Conservation (phyloP, 2,329 filamentous ascomycete genomes). For the Neofusicoccum sp. region DNA sequence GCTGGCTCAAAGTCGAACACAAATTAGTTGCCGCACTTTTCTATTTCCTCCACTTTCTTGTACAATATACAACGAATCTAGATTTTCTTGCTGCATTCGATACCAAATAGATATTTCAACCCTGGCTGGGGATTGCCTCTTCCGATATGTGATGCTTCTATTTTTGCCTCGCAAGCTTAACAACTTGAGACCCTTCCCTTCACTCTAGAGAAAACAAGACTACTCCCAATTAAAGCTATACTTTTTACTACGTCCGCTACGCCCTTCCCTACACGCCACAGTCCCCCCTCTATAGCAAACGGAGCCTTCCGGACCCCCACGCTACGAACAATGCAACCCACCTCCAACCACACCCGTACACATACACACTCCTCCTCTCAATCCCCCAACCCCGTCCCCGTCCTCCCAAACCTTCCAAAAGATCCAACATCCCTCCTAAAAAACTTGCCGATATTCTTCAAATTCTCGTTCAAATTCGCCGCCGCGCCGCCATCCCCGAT, state of each 20-base stretch:
- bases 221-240: neutral
- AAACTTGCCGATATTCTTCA: conserved; percentile 96
- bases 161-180: no score
- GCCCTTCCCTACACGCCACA: no score
- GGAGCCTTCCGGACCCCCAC: neutral
- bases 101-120: neutral
- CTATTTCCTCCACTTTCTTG: no score
- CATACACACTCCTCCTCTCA: neutral
- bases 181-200: no score
- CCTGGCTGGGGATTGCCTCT: no score
- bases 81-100: no score
- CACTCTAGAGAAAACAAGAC: neutral
- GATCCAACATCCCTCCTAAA: conserved; percentile 82
- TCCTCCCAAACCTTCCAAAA: conserved; percentile 41
- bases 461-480: conserved; percentile 84
- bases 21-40: neutral
- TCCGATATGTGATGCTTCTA: no score
- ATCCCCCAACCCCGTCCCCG: conserved; percentile 9
- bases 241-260: neutral
- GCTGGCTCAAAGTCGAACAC: neutral
- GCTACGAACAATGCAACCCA: neutral
- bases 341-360: neutral
- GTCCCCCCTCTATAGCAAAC: no score
- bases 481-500: conserved; percentile 48
- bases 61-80: no score